Conservation (phyloP, 495 filamentous ascomycete genomes). For the Immersiella caudata region DNA sequence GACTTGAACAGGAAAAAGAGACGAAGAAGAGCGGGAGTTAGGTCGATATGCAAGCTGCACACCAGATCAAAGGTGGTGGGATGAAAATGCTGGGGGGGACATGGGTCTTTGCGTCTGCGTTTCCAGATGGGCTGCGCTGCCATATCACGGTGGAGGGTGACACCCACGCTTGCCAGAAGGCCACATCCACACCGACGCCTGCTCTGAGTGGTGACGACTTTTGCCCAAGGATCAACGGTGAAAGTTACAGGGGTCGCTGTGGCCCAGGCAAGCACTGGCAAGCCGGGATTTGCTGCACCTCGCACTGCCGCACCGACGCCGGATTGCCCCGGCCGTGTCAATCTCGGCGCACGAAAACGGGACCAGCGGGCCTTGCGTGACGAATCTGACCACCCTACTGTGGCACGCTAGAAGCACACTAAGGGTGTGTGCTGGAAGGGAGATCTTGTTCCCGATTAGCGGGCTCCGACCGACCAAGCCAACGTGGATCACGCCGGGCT, state of each 20-base stretch:
- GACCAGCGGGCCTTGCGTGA: conserved; percentile 28
- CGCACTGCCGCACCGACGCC: conserved; percentile 31
- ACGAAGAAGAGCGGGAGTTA: conserved; percentile 18
- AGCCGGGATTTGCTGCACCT: conserved; percentile 19
- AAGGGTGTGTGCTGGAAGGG: conserved; percentile 22
- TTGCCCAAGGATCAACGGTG: conserved; percentile 35
- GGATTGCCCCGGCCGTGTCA: conserved; percentile 28
- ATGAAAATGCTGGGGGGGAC: conserved; percentile 15
- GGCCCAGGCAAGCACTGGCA: background rate
- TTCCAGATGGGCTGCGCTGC: conserved; percentile 12
- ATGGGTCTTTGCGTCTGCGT: conserved; percentile 15
- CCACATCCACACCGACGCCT: conserved; percentile 27
- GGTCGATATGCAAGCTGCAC: conserved; percentile 35
- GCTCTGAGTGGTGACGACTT: conserved; percentile 32
- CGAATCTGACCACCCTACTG: conserved; percentile 30
- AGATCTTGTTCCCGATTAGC: conserved; percentile 28
- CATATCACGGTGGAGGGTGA: conserved; percentile 16
- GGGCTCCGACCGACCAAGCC: conserved; percentile 14
- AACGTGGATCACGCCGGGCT: no score
- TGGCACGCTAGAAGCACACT: conserved; percentile 27
- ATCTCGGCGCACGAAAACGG: conserved; percentile 21
- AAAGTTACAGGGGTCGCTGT: conserved; percentile 24
- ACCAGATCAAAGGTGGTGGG: conserved; percentile 27
- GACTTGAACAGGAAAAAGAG: conserved; percentile 11
- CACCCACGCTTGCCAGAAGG: conserved; percentile 13